phyloP scores from a whole-genome alignment of 257 asterid genomes.

The Dorcoceras hygrometricum region DNA sequence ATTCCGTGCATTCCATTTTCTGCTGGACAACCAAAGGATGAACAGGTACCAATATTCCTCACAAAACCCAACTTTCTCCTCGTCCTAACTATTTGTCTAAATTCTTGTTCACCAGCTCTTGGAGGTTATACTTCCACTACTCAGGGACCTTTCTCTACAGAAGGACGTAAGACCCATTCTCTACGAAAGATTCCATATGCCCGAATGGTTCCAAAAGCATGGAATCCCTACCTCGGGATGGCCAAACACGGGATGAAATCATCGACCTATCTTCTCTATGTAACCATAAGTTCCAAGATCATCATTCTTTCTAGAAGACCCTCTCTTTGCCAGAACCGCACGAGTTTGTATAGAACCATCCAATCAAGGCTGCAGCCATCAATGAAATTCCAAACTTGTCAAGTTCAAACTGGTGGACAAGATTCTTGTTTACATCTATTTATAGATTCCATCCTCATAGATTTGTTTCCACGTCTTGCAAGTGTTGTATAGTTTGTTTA shows the following conservation, averaged over 20 bases:
- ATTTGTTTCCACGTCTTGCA: conserved; percentile 23
- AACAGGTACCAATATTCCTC: conserved; percentile 45
- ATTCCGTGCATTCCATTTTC: conserved; percentile 77
- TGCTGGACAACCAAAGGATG: conserved; percentile 69
- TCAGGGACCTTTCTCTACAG: conserved; percentile 81
- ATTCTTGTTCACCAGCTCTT: conserved; percentile 53
- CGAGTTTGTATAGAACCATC: conserved; percentile 47
- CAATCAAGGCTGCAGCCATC: conserved; percentile 29
- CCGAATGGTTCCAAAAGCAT: conserved; percentile 84
- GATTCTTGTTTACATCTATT: conserved; percentile 36
- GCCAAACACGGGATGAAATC: conserved; percentile 36
- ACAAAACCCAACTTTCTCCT: not conserved
- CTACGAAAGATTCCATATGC: conserved; percentile 83
- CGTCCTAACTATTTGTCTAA: conserved; percentile 21
- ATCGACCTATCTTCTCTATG: conserved; percentile 18
- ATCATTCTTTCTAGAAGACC: conserved; percentile 39
- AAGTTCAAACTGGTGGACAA: conserved; percentile 27
- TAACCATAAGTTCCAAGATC: conserved; percentile 18
- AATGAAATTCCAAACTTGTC: conserved; percentile 28
- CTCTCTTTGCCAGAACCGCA: conserved; percentile 31
- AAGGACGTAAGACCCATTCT: conserved; percentile 72
- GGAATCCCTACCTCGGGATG: conserved; percentile 72
- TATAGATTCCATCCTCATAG: conserved; percentile 24
- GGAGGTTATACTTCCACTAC: conserved; percentile 88
- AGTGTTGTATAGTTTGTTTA: conserved; percentile 28